A percentile compares a stretch with the other conserved stretches of the same genome.
phyloP scores from a whole-genome alignment of 768 basidiomycete species.

The Kwoniella mangroviensis region DNA sequence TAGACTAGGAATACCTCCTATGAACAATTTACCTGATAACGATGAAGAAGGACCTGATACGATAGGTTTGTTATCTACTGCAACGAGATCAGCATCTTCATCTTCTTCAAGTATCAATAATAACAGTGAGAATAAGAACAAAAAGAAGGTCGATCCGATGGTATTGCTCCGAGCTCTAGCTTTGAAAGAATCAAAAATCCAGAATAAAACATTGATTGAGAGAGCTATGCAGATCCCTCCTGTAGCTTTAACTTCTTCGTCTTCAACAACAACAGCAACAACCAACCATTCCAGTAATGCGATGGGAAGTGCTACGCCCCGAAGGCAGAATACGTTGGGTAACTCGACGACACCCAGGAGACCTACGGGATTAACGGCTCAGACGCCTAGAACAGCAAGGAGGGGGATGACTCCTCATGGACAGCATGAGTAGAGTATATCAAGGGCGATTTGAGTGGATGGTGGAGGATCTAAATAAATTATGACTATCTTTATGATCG shows the following conservation, averaged over 20 bases:
- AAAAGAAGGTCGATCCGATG: constrained; percentile 41
- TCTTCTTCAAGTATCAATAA: constrained; percentile 1
- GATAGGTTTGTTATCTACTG: constrained; percentile 30
- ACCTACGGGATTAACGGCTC: neutral
- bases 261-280: neutral
- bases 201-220: constrained; percentile 34
- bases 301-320: constrained; percentile 8
- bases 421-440: neutral
- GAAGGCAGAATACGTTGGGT: constrained; percentile 6
- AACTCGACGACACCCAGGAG: constrained; percentile 11
- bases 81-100: constrained; percentile 18
- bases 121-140: neutral
- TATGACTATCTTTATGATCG: too few species aligned
- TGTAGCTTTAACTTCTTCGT: constrained; percentile 19
- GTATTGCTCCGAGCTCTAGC: constrained; percentile 50
- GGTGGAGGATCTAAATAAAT: neutral
- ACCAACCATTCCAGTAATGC: neutral
- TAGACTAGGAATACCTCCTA: constrained; percentile 7
- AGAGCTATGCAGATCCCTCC: constrained; percentile 37
- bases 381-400: constrained; percentile 17
- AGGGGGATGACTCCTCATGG: constrained; percentile 6
- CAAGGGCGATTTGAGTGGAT: too few species aligned
- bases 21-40: neutral
- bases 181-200: constrained; percentile 39
- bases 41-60: constrained; percentile 38